These are phyloP conservation scores for Xerocomellus chrysenteron DNA, from an alignment of 768 basidiomycete genomes.

Conservation along the genomic window DNA sequence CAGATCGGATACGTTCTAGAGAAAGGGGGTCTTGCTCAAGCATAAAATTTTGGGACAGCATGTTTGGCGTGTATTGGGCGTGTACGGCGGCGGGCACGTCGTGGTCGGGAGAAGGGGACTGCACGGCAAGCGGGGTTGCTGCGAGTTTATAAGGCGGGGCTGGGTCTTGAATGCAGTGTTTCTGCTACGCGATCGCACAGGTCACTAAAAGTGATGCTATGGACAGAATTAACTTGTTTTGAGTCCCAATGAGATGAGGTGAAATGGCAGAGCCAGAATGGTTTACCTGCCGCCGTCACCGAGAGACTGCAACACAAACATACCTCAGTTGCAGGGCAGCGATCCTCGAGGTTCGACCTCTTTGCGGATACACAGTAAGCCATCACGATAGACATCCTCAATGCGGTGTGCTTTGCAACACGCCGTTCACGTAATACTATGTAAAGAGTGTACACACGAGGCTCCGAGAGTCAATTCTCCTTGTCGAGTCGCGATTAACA, in stretches of 20 bases:
- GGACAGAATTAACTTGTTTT: too few relatives aligned
- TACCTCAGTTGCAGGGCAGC: too few relatives aligned
- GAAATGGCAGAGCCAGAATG: background rate
- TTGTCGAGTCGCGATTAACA: too few relatives aligned
- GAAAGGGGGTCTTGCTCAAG: conserved; percentile 74
- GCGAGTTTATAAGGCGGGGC: conserved; percentile 14
- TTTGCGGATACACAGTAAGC: background rate
- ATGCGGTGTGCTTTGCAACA: background rate
- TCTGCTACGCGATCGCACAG: background rate
- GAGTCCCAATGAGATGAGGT: background rate
- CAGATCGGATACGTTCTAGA: conserved; percentile 83
- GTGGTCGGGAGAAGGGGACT: conserved; percentile 7
- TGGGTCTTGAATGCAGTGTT: background rate
- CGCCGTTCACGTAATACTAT: background rate
- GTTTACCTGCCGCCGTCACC: background rate
- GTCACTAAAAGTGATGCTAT: background rate
- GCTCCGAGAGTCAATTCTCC: too few relatives aligned
- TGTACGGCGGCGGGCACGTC: conserved; percentile 4
- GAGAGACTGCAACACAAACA: background rate
- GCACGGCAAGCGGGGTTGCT: background rate
- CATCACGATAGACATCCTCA: background rate
- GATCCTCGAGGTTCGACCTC: background rate
- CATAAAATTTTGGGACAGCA: conserved; percentile 69
- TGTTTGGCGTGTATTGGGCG: conserved; percentile 18
- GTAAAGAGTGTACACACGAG: too few relatives aligned